phyloP scores from a whole-genome alignment of 768 basidiomycete species.

The Calocera cornea region DNA sequence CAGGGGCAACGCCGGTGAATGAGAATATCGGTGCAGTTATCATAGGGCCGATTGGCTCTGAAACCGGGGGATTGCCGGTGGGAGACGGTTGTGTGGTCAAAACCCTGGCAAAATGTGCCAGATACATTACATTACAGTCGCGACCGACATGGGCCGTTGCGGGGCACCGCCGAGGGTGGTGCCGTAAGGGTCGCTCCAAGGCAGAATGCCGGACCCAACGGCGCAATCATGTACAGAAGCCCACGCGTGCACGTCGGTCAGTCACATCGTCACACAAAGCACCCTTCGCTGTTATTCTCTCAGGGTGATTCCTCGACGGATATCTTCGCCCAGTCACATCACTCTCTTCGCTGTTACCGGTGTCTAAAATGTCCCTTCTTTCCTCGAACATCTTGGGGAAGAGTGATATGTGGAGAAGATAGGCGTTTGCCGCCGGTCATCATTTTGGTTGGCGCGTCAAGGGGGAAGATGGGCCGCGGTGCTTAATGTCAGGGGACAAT shows the following conservation, averaged over 20 bases:
- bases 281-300: background rate
- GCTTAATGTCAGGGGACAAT: background rate
- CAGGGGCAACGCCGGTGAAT: background rate
- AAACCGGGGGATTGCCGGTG: background rate
- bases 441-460: background rate
- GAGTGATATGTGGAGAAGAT: conserved; percentile 1
- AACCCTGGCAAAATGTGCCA: background rate
- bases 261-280: conserved; percentile 1
- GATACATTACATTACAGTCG: background rate
- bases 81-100: background rate
- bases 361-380: background rate
- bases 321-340: background rate
- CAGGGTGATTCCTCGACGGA: background rate
- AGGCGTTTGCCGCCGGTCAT: background rate
- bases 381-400: background rate
- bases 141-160: background rate
- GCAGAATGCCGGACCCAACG: background rate
- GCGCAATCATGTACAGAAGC: background rate
- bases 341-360: background rate
- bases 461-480: background rate
- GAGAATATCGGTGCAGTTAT: background rate
- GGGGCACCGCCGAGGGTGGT: background rate
- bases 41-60: background rate
- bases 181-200: background rate
- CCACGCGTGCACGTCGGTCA: background rate